Evolutionary conservation across 768 basidiomycete genomes (phyloP), one percentile per base, ranked within the genome.

Genomic region (Kwoniella dejecticola): DNA sequence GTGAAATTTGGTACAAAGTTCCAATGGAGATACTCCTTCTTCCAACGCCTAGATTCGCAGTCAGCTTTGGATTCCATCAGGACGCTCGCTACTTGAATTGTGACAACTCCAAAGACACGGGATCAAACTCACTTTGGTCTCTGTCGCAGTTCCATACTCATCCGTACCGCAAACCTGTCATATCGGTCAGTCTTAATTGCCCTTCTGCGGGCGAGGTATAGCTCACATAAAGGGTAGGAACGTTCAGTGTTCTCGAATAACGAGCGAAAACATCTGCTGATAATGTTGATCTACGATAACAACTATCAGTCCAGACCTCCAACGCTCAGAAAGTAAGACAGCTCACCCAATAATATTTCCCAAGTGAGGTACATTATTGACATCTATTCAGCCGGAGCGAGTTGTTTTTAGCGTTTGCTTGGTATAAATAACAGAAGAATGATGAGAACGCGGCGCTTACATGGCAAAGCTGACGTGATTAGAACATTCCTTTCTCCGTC

Each of bases 131-230:
- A 96, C 95, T 78, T 96, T 94, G 2, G 94, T 97, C 82, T 99
- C 96, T 0, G 96, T 96, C 0, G 96, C 95, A 6, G 96, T 99
- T n/a, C 96, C 96, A 72, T 99, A 99, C 80, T 99, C 96, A 75
- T 99, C 96, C 3, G 96, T 98, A 26, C 96, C 96, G 79, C 96
- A 99, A 57, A 99, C 84, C 71, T 68, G 27, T 7, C 47, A 1
- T 17, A 6, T 12, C 19, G 31, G 57, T 57, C 60, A 52, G 49
- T 42, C 17, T 31, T 30, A 8, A n/a, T 27, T 17, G 4, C 4
- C n/a, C 30, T 0, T 3, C 40, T 4, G 40, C 26, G n/a, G 24
- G 24, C 10, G 30, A 38, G 33, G 33, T 53, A 41, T 19, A 12
- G 44, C 68, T 58, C 47, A 79, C 75, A 77, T 95, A 99, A 30